Conservation (phyloP, 768 basidiomycete species). For the Lentinula sp. region DNA sequence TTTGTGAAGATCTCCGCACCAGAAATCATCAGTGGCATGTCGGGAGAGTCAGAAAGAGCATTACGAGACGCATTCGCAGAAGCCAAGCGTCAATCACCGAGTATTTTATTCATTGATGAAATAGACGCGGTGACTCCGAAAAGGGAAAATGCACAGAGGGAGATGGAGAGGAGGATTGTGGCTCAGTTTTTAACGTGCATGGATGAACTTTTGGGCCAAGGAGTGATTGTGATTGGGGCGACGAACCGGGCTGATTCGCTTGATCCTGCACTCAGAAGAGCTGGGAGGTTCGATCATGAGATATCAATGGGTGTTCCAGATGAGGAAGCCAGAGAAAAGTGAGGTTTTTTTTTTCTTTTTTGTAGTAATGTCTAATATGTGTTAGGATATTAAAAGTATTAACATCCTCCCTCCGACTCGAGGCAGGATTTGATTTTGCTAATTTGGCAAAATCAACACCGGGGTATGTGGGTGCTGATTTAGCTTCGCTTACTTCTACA, state of each 20-base stretch:
- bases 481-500: slow-evolving; percentile 84
- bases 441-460: slow-evolving; percentile 89
- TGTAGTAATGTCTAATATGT: background rate
- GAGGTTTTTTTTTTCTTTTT: slow-evolving; percentile 18
- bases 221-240: slow-evolving; percentile 92
- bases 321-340: slow-evolving; percentile 87
- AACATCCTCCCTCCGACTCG: slow-evolving; percentile 75
- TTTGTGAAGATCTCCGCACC: slow-evolving; percentile 96
- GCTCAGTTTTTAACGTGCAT: slow-evolving; percentile 98
- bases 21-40: slow-evolving; percentile 96
- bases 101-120: slow-evolving; percentile 94
- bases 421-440: slow-evolving; percentile 83
- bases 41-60: slow-evolving; percentile 96
- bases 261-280: slow-evolving; percentile 87
- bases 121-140: slow-evolving; percentile 98
- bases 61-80: slow-evolving; percentile 95
- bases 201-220: slow-evolving; percentile 74
- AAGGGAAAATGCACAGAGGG: slow-evolving; percentile 93
- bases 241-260: slow-evolving; percentile 95
- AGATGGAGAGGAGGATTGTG: slow-evolving; percentile 97
- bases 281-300: slow-evolving; percentile 95
- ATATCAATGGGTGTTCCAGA: slow-evolving; percentile 98
- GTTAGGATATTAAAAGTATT: slow-evolving; percentile 84
- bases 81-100: slow-evolving; percentile 91
- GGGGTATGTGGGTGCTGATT: slow-evolving; percentile 95